Evolutionary conservation across 352 stramenopile genomes (phyloP), one percentile per base, ranked within the genome.

Genomic region (Phytophthora citricola): DNA sequence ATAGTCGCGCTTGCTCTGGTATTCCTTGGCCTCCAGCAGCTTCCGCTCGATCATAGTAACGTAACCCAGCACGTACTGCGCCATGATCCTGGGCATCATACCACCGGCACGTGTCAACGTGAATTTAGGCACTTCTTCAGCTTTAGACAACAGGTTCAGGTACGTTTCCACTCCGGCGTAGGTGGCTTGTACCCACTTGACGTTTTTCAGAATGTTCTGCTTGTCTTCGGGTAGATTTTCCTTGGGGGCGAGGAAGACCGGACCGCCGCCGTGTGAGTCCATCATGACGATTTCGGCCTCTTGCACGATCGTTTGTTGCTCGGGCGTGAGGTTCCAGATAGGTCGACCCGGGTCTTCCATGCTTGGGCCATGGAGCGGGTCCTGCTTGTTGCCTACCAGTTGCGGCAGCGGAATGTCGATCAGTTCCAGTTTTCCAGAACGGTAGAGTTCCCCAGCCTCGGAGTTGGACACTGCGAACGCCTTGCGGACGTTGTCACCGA

Each of bases 151-250:
- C 31, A 71, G 22, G 47, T 68, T 53, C 15, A 78, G 57, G 29
- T 79, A 73, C 46, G 58, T 61, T 24, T 83, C 75, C 5, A 83
- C 71, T 8, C 75, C 75, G 11, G 75, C 75, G 49, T 77, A 83
- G 3, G 71, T 83, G 44, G 63, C 68, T 47, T 83, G 75, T 45
- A 83, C 62, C 75, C 75, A 83, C 51, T 76, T 64, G 39, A 83
- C 41, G 6, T 75, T 71, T 47, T 40, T 41, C 15, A 79, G 31
- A 27, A 79, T 53, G 26, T 74, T 53, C 27, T 64, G 63, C 38
- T 77, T 76, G 63, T 76, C 68, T 39, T 62, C 40, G 8, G 66
- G 63, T 14, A 79, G 58, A 55, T 75, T 75, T 15, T 69, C 53
- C n/a, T 77, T 70, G 29, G 71, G 71, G 10, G 45, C 60, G 29